These are phyloP conservation scores for Sporothrix variecibatus DNA, from an alignment of 2,329 filamentous ascomycete species.

Conservation along the genomic window DNA sequence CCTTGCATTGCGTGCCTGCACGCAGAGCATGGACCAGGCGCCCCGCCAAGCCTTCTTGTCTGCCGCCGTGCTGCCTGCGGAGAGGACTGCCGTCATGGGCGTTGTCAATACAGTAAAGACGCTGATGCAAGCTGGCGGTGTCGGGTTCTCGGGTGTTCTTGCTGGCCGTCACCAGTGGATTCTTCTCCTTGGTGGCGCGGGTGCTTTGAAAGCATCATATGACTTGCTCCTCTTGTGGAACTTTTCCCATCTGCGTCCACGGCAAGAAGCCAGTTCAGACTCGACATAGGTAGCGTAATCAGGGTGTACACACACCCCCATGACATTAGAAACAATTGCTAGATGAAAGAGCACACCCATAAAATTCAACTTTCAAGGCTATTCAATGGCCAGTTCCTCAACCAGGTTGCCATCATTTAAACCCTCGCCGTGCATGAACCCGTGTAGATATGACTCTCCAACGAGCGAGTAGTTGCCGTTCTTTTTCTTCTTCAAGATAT, in stretches of 20 bases:
- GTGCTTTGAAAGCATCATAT: slow-evolving; percentile 31
- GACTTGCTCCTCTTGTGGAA: slow-evolving; percentile 42
- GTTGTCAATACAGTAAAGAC: slow-evolving; percentile 71
- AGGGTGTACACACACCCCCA: too few species aligned
- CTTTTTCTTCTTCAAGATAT: neutral
- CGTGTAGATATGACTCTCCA: slow-evolving; percentile 5
- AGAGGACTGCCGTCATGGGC: slow-evolving; percentile 73
- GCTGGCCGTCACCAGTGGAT: slow-evolving; percentile 42
- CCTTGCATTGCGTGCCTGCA: slow-evolving; percentile 62
- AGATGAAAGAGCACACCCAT: neutral
- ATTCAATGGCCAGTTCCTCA: neutral
- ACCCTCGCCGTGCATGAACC: slow-evolving; percentile 8
- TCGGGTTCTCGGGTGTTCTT: slow-evolving; percentile 64
- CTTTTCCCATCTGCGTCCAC: slow-evolving; percentile 10
- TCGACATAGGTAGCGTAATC: neutral
- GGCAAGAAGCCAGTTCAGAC: neutral
- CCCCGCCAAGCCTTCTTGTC: slow-evolving; percentile 71
- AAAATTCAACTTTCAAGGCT: neutral
- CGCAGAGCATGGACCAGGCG: slow-evolving; percentile 69
- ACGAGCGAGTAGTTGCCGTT: neutral
- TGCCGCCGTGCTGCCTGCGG: slow-evolving; percentile 61
- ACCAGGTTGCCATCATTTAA: neutral
- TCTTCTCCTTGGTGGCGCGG: slow-evolving; percentile 29
- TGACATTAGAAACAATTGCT: too few species aligned
- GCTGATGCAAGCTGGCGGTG: slow-evolving; percentile 61